Conservation (phyloP, 2,329 filamentous ascomycete species). For the Dactylonectria macrodidyma region DNA sequence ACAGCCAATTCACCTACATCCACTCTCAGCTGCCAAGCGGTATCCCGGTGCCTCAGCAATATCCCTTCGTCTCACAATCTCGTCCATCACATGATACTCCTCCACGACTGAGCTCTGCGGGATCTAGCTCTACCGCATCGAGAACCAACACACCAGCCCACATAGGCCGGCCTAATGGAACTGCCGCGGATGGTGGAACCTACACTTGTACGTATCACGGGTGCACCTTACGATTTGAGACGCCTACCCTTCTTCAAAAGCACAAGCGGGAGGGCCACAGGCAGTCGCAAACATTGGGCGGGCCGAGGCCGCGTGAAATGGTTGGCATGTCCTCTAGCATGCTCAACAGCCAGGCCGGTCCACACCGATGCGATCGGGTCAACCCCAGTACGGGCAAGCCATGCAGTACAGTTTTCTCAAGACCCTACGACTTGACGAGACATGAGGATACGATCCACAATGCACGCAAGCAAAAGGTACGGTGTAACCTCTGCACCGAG, state of each 20-base stretch:
- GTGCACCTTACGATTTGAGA: constrained; percentile 90
- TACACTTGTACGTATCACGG: constrained; percentile 98
- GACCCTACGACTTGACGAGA: constrained; percentile 95
- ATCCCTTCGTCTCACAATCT: constrained; percentile 62
- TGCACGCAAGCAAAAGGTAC: constrained; percentile 91
- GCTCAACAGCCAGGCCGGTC: constrained; percentile 90
- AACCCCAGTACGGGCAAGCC: constrained; percentile 96
- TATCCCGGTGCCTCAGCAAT: constrained; percentile 65
- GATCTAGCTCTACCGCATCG: constrained; percentile 56
- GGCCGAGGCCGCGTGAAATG: constrained; percentile 48
- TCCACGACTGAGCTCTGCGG: constrained; percentile 60
- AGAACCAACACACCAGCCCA: constrained; percentile 51
- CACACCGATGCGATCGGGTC: constrained; percentile 92
- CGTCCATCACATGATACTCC: constrained; percentile 53
- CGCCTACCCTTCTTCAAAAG: constrained; percentile 88
- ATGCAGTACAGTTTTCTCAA: constrained; percentile 93
- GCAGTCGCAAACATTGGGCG: constrained; percentile 69
- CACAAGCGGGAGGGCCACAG: constrained; percentile 96
- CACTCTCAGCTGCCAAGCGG: constrained; percentile 55
- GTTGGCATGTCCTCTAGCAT: constrained; percentile 66
- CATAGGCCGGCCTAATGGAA: constrained; percentile 70
- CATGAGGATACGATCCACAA: constrained; percentile 99
- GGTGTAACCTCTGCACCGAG: constrained; percentile 92
- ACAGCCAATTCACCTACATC: constrained; percentile 50
- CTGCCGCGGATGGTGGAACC: constrained; percentile 84